Evolutionary conservation across 225 moss, liverwort and hornwort genomes (phyloP), one percentile per base, ranked within the genome.

Genomic region (Physcomitrellopsis africana): DNA sequence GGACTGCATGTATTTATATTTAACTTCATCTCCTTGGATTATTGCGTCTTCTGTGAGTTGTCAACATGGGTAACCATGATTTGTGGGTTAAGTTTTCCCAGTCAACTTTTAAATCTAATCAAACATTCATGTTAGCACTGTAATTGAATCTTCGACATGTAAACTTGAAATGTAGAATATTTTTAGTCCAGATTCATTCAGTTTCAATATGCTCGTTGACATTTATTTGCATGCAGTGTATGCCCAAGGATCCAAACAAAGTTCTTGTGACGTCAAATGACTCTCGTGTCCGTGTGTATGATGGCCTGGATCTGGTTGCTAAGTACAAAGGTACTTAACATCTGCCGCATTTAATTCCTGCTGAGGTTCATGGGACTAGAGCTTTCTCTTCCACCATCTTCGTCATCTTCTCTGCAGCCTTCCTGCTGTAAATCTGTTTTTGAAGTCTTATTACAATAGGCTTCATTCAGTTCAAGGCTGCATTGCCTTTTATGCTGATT

Each of bases 211-310:
- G 32, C 32, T 7, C 32, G 32, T 37, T 24, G 72, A 60, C 8
- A 61, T 60, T 29, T 74, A 12, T 60, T 77, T 60, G 51, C 41
- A 69, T 77, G 78, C 87, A 96, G 96, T 96, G 92, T 69, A 89
- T 94, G 94, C 96, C 96, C 60, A 92, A 92, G 5, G 91, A 94
- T 62, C 85, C 91, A 19, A 80, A 76, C 54, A 96, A 89, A 75
- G 84, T 96, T 27, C 87, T 96, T 48, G 79, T 96, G 52, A 96
- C 96, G 67, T 94, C 96, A 27, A 92, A 96, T 77, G 96, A 96
- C 83, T 96, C 96, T 45, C 92, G 94, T 22, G 77, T 96, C 37
- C 91, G 94, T 80, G 89, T 96, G 48, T 96, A 88, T 65, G 92
- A 96, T 64, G 93, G 88, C 37, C 63, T 83, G 73, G 84, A 87